Evolutionary conservation across 768 basidiomycete genomes (phyloP).

Genomic region (Podaxis rugospora): DNA sequence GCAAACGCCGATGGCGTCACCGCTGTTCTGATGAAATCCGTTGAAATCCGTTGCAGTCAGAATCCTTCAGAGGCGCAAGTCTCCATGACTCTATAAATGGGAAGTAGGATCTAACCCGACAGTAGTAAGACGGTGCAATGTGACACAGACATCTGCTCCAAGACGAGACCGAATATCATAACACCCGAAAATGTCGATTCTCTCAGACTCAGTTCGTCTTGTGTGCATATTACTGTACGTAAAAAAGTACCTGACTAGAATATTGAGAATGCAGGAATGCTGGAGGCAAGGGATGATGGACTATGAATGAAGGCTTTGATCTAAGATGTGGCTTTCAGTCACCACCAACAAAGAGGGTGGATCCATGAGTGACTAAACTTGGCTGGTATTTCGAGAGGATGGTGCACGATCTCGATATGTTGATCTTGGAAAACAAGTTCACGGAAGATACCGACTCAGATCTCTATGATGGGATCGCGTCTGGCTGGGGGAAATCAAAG

Average conservation of each 20-base stretch:
- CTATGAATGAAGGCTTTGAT: neutral
- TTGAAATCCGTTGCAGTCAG: conserved; percentile 17
- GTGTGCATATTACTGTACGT: neutral
- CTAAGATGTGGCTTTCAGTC: neutral
- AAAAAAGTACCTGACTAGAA: conserved; percentile 1
- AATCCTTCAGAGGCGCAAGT: neutral
- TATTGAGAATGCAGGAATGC: neutral
- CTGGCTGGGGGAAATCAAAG: conserved; percentile 24
- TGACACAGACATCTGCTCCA: neutral
- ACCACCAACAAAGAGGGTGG: neutral
- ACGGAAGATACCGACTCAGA: conserved; percentile 11
- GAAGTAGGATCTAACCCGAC: neutral
- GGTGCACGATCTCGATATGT: conserved; percentile 1
- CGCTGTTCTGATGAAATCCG: conserved; percentile 15
- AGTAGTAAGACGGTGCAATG: neutral
- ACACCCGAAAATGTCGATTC: neutral
- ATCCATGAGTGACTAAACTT: conserved; percentile 5
- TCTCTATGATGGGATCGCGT: conserved; percentile 14
- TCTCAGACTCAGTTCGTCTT: neutral
- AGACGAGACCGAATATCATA: neutral
- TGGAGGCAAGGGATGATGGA: neutral
- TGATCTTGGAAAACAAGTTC: conserved; percentile 1
- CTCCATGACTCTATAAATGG: neutral
- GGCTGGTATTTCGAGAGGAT: neutral
- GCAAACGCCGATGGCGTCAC: conserved; percentile 23